Base-by-base conservation (phyloP, 495 filamentous ascomycete species). In the Hypoxylon crocopeplum region DNA sequence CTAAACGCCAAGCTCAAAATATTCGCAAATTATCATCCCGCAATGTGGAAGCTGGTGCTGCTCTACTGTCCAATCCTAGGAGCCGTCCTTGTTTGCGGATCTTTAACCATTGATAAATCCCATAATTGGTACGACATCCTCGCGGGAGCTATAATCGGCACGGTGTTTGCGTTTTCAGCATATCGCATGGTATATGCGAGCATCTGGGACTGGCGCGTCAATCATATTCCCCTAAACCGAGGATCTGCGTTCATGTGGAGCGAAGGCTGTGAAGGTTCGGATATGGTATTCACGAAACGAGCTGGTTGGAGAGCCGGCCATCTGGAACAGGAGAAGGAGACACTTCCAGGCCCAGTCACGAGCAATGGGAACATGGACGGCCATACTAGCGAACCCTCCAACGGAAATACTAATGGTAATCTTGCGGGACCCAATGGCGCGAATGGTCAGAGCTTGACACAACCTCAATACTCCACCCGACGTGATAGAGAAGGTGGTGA, bases 1-100 rank as follows among this genome's bases (percentile, higher is more conserved):
- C 69, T 84, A 7, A 84, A 84, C 59, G 81, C 79, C 24, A 84
- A 82, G 66, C 63, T 85, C 15, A 83, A 83, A 55, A 70, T 81
- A 37, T 83, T 77, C 58, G 68, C 75, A n/a, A 81, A 85, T 54
- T 79, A 83, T 58, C 80, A 82, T 38, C 74, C 82, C 2, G 70
- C 78, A 7, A 73, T 81, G 71, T 84, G 82, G 82, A 84, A 84
- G 64, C 69, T 83, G 5, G 68, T 79, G 22, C 72, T 72, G 4
- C 59, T 78, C 15, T 77, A 77, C 52, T 62, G 74, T 17, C 81
- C 82, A 0, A 71, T 84, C 22, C 64, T 83, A 7, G 79, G 76
- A 5, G 79, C 79, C 2, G 70, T 70, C 1, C 61, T 84, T 15
- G 72, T 84, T 37, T 75, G 76, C 13, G 78, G 79, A 7, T 67